Conservation (phyloP, 2,329 filamentous ascomycete species). For the Aspergillus pseudoglaucus region DNA sequence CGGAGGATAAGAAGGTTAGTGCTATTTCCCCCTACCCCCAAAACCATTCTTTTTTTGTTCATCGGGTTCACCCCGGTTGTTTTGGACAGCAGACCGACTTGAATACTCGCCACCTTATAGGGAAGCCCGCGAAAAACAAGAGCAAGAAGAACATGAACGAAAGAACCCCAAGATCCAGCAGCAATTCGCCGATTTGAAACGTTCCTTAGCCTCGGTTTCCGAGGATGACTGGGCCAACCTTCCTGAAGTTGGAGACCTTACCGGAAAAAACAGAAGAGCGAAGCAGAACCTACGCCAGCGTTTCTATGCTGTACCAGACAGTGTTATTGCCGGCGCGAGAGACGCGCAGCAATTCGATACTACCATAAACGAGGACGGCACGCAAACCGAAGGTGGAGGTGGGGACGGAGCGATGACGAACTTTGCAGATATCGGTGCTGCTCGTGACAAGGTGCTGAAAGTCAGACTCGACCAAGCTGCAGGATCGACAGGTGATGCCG, state of each 20-base stretch:
- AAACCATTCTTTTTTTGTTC: slow-evolving; percentile 51
- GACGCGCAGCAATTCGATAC: slow-evolving; percentile 77
- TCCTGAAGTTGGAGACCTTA: slow-evolving; percentile 93
- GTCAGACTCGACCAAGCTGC: slow-evolving; percentile 90
- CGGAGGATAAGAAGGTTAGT: slow-evolving; percentile 82
- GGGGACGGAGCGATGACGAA: slow-evolving; percentile 90
- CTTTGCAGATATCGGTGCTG: slow-evolving; percentile 94
- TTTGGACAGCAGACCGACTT: slow-evolving; percentile 73
- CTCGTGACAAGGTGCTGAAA: slow-evolving; percentile 89
- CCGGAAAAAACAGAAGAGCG: slow-evolving; percentile 80
- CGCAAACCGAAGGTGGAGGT: slow-evolving; percentile 46
- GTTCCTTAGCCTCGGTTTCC: slow-evolving; percentile 76
- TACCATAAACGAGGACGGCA: slow-evolving; percentile 75
- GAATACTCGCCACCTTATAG: slow-evolving; percentile 56
- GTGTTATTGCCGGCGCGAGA: slow-evolving; percentile 79
- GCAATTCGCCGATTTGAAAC: slow-evolving; percentile 93
- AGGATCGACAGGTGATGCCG: slow-evolving; percentile 60
- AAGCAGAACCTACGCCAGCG: slow-evolving; percentile 76
- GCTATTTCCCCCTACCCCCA: slow-evolving; percentile 19
- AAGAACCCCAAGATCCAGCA: slow-evolving; percentile 98
- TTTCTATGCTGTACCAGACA: slow-evolving; percentile 96
- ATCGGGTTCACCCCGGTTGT: slow-evolving; percentile 54
- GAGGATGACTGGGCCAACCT: slow-evolving; percentile 96
- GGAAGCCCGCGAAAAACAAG: slow-evolving; percentile 87
- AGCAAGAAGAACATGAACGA: slow-evolving; percentile 89